A percentile compares a stretch with the other conserved stretches of the same genome.
Conservation (phyloP, 176 grass and related monocot species). For the Phyllostachys edulis region DNA sequence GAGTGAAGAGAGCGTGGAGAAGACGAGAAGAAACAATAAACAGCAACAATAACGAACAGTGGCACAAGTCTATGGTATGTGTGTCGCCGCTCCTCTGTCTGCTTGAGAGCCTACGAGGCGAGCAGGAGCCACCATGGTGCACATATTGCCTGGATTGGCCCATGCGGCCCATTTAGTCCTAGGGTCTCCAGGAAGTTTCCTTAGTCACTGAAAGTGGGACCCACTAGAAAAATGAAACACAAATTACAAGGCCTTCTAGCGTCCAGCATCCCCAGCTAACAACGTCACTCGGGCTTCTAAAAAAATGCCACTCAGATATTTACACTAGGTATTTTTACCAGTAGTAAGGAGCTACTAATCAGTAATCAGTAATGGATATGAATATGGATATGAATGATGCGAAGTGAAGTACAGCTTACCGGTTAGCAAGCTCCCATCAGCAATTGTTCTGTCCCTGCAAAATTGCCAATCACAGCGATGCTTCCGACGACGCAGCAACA, state of each 20-base stretch:
- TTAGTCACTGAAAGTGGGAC: not conserved
- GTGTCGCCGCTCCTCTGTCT: not conserved
- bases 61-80: not conserved
- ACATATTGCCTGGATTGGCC: slow-evolving; percentile 28
- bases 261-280: not conserved
- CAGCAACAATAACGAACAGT: not conserved
- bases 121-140: slow-evolving; percentile 3
- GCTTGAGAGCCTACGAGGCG: not conserved
- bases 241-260: not conserved
- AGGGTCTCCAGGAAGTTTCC: not conserved
- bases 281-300: not conserved
- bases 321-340: not conserved
- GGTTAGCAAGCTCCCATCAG: slow-evolving; percentile 19
- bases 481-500: slow-evolving; percentile 29
- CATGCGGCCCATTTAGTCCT: slow-evolving; percentile 9
- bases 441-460: not conserved
- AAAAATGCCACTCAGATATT: not conserved
- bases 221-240: not conserved
- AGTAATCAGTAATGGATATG: not conserved
- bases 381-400: not conserved
- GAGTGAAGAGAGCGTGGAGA: not conserved
- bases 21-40: not conserved
- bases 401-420: slow-evolving; percentile 12
- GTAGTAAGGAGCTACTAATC: not conserved
- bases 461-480: not conserved